A percentile compares a stretch with the other conserved stretches of the same genome.
These are phyloP conservation scores for Hortiboletus rubellus DNA, from an alignment of 1,284 basidiomycete genomes.

Conservation along the genomic window DNA sequence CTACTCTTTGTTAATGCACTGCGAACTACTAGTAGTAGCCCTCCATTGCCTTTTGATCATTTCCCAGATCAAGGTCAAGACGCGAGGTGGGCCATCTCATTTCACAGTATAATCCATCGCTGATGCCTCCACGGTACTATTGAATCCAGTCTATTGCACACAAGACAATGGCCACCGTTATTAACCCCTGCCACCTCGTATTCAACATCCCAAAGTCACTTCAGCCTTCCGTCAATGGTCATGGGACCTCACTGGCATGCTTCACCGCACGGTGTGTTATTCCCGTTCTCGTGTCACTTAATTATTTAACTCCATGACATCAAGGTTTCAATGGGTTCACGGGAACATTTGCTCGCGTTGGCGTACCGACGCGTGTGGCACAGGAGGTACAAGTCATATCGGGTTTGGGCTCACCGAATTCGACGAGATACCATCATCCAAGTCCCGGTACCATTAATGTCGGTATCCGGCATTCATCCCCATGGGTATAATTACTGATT, in stretches of 20 bases:
- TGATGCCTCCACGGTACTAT: neutral
- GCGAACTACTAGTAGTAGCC: neutral
- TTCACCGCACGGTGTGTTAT: too few relatives aligned
- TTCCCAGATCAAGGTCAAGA: neutral
- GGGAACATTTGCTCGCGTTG: too few relatives aligned
- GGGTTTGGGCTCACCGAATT: neutral
- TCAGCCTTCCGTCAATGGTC: too few relatives aligned
- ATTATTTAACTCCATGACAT: neutral
- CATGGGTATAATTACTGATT: neutral
- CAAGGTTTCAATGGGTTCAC: neutral
- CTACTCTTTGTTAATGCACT: neutral
- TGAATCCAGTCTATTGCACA: too few relatives aligned
- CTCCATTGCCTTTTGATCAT: neutral
- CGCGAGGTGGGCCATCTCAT: neutral
- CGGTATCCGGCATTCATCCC: neutral
- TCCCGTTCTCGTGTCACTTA: too few relatives aligned
- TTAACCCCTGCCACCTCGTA: too few relatives aligned
- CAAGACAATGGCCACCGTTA: too few relatives aligned
- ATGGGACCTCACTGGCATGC: too few relatives aligned
- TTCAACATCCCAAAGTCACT: too few relatives aligned
- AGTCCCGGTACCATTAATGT: neutral
- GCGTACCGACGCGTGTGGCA: too few relatives aligned
- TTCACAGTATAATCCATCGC: neutral
- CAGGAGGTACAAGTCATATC: neutral
- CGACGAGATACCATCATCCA: too few relatives aligned